Conservation (phyloP, 1,284 basidiomycete species). For the Phellopilus nigrolimitatus region DNA sequence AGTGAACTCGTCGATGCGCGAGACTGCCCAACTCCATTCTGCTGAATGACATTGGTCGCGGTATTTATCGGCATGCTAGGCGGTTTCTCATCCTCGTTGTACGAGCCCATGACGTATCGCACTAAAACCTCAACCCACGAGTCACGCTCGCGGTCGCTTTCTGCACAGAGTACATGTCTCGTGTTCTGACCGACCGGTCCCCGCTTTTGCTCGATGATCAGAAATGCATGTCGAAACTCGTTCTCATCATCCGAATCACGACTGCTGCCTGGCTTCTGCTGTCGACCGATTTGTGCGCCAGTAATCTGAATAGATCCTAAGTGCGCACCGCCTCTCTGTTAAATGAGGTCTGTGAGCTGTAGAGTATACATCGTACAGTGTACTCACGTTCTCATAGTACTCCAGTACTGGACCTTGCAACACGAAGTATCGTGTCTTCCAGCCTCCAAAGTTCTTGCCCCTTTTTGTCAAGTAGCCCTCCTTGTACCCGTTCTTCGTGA, state of each 20-base stretch:
- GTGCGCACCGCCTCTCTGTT: constrained; percentile 82
- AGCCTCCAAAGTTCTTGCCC: constrained; percentile 94
- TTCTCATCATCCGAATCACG: constrained; percentile 73
- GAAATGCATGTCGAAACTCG: constrained; percentile 94
- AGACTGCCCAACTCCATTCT: constrained; percentile 30
- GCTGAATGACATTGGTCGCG: constrained; percentile 11
- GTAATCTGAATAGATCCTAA: constrained; percentile 85
- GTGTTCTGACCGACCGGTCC: constrained; percentile 66
- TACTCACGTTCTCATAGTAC: constrained; percentile 88
- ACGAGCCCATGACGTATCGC: constrained; percentile 69
- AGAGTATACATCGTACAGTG: constrained; percentile 24
- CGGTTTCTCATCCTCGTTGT: constrained; percentile 56
- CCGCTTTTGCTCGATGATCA: constrained; percentile 86
- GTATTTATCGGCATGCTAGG: constrained; percentile 1
- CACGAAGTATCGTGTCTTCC: constrained; percentile 95
- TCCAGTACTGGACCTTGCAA: constrained; percentile 83
- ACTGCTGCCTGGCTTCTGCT: constrained; percentile 48
- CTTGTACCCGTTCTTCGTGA: constrained; percentile 80
- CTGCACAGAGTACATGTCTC: constrained; percentile 92
- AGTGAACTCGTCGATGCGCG: constrained; percentile 57
- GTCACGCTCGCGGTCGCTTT: constrained; percentile 91
- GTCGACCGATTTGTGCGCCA: constrained; percentile 82
- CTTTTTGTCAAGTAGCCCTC: constrained; percentile 96
- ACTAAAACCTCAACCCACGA: constrained; percentile 94
- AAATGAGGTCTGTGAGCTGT: constrained; percentile 14